Base-by-base conservation (phyloP, 306 rosid genomes). In the Carpinus viminea region DNA sequence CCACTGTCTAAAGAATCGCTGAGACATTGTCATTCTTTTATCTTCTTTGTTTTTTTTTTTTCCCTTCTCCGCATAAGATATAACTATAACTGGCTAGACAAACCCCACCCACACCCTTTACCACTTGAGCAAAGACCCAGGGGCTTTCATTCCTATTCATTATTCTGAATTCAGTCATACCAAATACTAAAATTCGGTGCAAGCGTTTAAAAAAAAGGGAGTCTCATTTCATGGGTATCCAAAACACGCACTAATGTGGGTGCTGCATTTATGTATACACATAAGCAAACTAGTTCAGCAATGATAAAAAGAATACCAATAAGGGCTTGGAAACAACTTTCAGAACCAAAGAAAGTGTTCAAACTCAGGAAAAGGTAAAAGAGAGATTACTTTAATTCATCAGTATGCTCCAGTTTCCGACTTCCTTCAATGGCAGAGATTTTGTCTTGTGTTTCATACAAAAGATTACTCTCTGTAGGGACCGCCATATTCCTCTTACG, bases 351-450 rank as follows among this genome's bases (percentile, higher is more conserved):
- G 48, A 76, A 75, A 60, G 21, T 43, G 24, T 15, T 68, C 15
- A 16, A 59, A 38, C 13, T 41, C 28, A 41, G 16, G 41, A 66
- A 11, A 74, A 48, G 36, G 20, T 15, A 9, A 77, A 80, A 79
- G 68, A 74, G 53, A 71, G 70, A 12, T 88, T 86, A 95, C 99
- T 70, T 88, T 65, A 96, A 83, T 81, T 93, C 99, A 56, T 96
- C 84, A 64, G 86, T 96, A 64, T 96, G 98, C 78, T 84, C 93
- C 74, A 96, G 75, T 78, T 96, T 96, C 79, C 97, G 95, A 80
- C 98, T 96, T 87, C 99, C 99, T 93, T 89, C 88, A 74, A 91
- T 93, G 38, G 97, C 98, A 54, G 97, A 93, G 82, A 53, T 79
- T 82, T 89, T 91, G 83, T 89, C 97, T 34, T 82, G 92, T 45